Evolutionary conservation across 2,329 filamentous ascomycete genomes (phyloP).

Genomic region (Ophiosphaerella herpotricha): DNA sequence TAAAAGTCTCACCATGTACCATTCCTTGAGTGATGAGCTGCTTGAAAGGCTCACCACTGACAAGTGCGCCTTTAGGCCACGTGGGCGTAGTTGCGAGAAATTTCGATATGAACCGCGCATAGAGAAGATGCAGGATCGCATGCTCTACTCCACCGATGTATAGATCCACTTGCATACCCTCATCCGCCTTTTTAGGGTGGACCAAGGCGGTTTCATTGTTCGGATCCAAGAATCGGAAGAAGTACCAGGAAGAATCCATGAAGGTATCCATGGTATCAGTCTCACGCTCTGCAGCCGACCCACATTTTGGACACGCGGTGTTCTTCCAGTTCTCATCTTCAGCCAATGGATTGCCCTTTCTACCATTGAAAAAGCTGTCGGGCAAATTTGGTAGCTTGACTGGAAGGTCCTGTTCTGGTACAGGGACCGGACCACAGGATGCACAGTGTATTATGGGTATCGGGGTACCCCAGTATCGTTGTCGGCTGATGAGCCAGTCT

Average conservation of each 20-base stretch:
- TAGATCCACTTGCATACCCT: conserved; percentile 75
- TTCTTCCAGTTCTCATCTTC: conserved; percentile 74
- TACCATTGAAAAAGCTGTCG: conserved; percentile 69
- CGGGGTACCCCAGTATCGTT: conserved; percentile 88
- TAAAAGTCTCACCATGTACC: conserved; percentile 86
- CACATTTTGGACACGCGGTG: conserved; percentile 75
- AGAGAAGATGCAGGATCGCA: conserved; percentile 86
- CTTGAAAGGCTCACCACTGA: conserved; percentile 74
- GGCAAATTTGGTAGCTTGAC: conserved; percentile 74
- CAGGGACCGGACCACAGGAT: conserved; percentile 77
- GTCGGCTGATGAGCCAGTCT: conserved; percentile 91
- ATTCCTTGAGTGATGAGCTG: conserved; percentile 87
- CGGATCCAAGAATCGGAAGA: conserved; percentile 76
- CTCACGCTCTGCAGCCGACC: conserved; percentile 72
- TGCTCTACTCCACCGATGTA: conserved; percentile 91
- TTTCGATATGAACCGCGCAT: conserved; percentile 89
- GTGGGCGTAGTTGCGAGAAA: conserved; percentile 68
- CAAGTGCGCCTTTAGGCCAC: conserved; percentile 42
- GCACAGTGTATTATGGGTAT: conserved; percentile 86
- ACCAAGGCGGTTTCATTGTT: conserved; percentile 67
- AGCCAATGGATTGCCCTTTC: conserved; percentile 77
- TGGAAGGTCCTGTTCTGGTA: conserved; percentile 76
- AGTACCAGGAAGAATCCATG: conserved; percentile 95
- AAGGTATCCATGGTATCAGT: conserved; percentile 98
- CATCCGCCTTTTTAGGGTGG: conserved; percentile 60